Conservation (phyloP, 2,329 filamentous ascomycete genomes). For the Aspergillus carbonarius region DNA sequence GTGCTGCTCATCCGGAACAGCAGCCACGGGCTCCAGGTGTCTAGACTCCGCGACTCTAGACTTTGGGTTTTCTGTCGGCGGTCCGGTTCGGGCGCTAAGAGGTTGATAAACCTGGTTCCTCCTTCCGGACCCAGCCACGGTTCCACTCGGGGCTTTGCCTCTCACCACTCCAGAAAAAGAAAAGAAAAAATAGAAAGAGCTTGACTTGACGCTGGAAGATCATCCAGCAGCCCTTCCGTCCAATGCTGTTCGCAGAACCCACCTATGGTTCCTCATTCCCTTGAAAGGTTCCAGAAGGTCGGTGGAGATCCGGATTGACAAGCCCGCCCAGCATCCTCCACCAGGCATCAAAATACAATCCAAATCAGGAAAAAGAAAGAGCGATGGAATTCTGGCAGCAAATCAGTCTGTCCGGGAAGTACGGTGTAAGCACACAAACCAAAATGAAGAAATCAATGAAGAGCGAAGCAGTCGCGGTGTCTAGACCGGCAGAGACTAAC, state of each 20-base stretch:
- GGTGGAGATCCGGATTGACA: background rate
- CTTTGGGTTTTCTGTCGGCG: slow-evolving; percentile 6
- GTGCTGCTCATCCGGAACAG: background rate
- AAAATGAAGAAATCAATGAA: background rate
- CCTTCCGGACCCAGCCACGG: slow-evolving; percentile 8
- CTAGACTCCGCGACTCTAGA: slow-evolving; percentile 10
- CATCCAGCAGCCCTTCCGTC: background rate
- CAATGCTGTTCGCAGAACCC: background rate
- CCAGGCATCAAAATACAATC: no score
- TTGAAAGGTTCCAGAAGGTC: slow-evolving; percentile 16
- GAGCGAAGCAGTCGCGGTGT: background rate
- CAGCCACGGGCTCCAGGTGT: slow-evolving; percentile 2
- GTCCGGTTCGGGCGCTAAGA: slow-evolving; percentile 22
- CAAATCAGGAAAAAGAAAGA: no score
- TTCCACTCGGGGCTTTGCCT: slow-evolving; percentile 18
- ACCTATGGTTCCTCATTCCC: slow-evolving; percentile 1
- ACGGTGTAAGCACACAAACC: background rate
- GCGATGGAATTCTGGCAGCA: no score
- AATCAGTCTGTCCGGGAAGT: no score
- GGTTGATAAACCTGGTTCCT: background rate
- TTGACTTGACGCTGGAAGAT: background rate
- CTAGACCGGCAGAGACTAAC: background rate
- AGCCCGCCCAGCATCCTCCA: background rate
- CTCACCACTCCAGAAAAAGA: slow-evolving; percentile 1
- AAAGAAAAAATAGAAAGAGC: slow-evolving; percentile 2